These are phyloP conservation scores for Encephalitozoon intestinalis DNA, from an alignment of 371 early-diverging fungal species.

Conservation along the genomic window DNA sequence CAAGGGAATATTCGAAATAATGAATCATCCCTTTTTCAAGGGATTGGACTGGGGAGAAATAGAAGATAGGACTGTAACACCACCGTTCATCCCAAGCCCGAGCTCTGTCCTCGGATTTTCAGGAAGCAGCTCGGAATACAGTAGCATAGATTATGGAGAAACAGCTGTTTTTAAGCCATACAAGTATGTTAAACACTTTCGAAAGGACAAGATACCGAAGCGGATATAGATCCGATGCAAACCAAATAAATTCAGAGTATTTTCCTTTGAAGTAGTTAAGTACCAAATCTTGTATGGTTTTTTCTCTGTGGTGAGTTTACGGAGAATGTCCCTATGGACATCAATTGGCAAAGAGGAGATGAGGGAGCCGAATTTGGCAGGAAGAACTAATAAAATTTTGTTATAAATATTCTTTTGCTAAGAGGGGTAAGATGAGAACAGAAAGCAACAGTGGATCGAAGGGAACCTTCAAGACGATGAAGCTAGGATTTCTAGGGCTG, in stretches of 20 bases:
- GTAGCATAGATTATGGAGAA: background rate
- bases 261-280: no score
- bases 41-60: slow-evolving; percentile 76
- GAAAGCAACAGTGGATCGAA: background rate
- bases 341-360: no score
- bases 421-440: slow-evolving; percentile 1
- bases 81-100: slow-evolving; percentile 75
- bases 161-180: background rate
- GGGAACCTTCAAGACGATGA: background rate
- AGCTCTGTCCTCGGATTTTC: background rate
- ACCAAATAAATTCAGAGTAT: no score
- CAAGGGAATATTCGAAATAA: slow-evolving; percentile 67
- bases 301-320: no score
- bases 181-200: background rate
- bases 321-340: no score
- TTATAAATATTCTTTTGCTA: background rate
- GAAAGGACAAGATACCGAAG: background rate
- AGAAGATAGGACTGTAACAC: slow-evolving; percentile 65
- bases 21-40: slow-evolving; percentile 71
- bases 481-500: background rate
- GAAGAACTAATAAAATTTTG: background rate
- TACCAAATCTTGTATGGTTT: no score
- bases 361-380: no score
- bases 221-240: background rate
- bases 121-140: background rate